Conservation (phyloP, 805 yeast species). For the Zygotorulaspora chibaensis region DNA sequence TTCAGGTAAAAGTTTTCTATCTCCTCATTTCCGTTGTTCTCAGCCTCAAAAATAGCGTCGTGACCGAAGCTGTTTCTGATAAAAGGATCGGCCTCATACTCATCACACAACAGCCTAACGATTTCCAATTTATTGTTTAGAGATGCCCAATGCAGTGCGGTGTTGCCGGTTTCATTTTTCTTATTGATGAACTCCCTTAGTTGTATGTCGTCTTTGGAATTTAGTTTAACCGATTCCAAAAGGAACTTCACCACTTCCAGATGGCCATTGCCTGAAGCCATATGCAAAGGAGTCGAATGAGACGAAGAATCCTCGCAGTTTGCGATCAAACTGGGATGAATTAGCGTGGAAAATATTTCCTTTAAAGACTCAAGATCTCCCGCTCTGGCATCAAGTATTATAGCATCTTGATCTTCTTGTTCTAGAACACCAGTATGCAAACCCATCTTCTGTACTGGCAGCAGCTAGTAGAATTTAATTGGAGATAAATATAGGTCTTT, state of each 20-base stretch:
- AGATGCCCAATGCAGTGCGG: conserved; percentile 96
- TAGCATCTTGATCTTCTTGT: conserved; percentile 79
- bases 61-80: conserved; percentile 68
- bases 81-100: conserved; percentile 77
- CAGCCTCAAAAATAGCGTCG: conserved; percentile 88
- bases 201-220: conserved; percentile 31
- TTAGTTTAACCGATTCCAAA: conserved; percentile 41
- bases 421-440: conserved; percentile 36
- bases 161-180: conserved; percentile 80
- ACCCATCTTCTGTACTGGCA: conserved; percentile 17
- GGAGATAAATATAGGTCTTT: no score
- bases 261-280: conserved; percentile 96
- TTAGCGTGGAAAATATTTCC: conserved; percentile 57
- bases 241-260: conserved; percentile 59
- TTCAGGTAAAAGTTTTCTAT: conserved; percentile 74
- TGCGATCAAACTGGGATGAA: conserved; percentile 42
- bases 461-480: background rate
- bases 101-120: conserved; percentile 66
- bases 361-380: conserved; percentile 79
- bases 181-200: conserved; percentile 45
- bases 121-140: conserved; percentile 76
- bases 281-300: conserved; percentile 76
- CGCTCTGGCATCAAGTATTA: conserved; percentile 77
- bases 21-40: conserved; percentile 65
- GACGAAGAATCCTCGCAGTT: conserved; percentile 60